phyloP scores from a whole-genome alignment of 73 alveolate genomes.

The Paramecium tetraurelia region DNA sequence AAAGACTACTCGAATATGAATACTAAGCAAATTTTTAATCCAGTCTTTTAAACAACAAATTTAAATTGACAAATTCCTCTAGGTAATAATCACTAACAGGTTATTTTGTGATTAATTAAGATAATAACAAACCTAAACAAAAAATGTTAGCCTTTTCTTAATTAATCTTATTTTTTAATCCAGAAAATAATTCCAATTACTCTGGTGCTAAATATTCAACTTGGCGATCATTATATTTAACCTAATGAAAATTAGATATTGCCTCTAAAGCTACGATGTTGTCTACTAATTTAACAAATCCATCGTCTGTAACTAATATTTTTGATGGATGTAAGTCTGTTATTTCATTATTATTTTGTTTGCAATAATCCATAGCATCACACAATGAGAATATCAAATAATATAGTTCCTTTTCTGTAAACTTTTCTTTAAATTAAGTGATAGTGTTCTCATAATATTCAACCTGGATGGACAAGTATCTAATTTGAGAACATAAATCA shows the following conservation, averaged over 20 bases:
- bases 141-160: slow-evolving; percentile 12
- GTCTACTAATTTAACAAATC: not conserved
- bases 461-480: not conserved
- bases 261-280: not conserved
- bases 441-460: slow-evolving; percentile 22
- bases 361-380: slow-evolving; percentile 24
- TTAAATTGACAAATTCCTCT: not conserved
- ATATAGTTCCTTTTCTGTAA: not conserved
- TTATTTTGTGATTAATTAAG: not conserved
- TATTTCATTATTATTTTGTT: slow-evolving; percentile 1
- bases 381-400: not conserved
- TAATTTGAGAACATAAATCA: slow-evolving; percentile 17
- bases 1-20: not conserved
- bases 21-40: not conserved
- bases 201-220: slow-evolving; percentile 28
- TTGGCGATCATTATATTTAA: slow-evolving; percentile 4
- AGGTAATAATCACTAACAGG: not conserved
- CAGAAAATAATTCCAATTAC: not conserved
- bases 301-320: not conserved
- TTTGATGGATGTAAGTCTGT: slow-evolving; percentile 23
- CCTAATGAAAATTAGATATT: not conserved
- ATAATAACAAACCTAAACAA: not conserved
- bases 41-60: not conserved
- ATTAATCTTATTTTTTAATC: not conserved
- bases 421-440: not conserved